phyloP scores from a whole-genome alignment of 768 basidiomycete species.

The Auricularia auricula-judae region DNA sequence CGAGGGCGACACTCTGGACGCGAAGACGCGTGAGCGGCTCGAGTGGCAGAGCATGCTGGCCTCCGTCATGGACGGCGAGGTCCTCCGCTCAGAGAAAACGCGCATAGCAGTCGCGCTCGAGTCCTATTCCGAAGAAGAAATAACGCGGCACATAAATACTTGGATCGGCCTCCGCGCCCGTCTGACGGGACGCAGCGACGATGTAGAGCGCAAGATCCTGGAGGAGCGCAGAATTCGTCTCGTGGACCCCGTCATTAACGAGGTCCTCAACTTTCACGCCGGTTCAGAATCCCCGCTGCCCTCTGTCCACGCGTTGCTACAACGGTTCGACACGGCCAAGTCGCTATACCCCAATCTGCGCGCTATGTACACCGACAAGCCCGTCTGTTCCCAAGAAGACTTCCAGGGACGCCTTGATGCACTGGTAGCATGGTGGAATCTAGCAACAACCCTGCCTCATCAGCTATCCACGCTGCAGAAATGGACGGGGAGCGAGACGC shows the following conservation, averaged over 20 bases:
- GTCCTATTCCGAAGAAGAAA: slow-evolving; percentile 56
- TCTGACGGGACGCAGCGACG: slow-evolving; percentile 65
- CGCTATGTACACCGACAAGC: slow-evolving; percentile 71
- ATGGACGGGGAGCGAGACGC: slow-evolving; percentile 89
- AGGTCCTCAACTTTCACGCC: slow-evolving; percentile 69
- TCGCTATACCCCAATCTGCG: slow-evolving; percentile 79
- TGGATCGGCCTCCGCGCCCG: slow-evolving; percentile 90
- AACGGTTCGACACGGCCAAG: slow-evolving; percentile 69
- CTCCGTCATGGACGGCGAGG: slow-evolving; percentile 88
- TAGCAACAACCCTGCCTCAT: slow-evolving; percentile 72
- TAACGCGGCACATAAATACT: slow-evolving; percentile 53
- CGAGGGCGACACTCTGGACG: slow-evolving; percentile 54
- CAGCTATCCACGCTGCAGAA: slow-evolving; percentile 72
- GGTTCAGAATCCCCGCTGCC: slow-evolving; percentile 12
- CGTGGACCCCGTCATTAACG: slow-evolving; percentile 76
- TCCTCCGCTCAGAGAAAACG: slow-evolving; percentile 89
- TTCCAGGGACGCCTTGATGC: slow-evolving; percentile 84
- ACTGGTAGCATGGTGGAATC: slow-evolving; percentile 85
- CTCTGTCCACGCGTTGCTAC: slow-evolving; percentile 49
- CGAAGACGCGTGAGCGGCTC: slow-evolving; percentile 70
- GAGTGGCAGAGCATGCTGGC: slow-evolving; percentile 96
- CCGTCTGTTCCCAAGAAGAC: slow-evolving; percentile 44
- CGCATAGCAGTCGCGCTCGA: slow-evolving; percentile 76
- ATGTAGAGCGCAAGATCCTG: slow-evolving; percentile 70
- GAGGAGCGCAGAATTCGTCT: slow-evolving; percentile 75